phyloP scores from a whole-genome alignment of 306 rosid species.

The Vigna mungo region DNA sequence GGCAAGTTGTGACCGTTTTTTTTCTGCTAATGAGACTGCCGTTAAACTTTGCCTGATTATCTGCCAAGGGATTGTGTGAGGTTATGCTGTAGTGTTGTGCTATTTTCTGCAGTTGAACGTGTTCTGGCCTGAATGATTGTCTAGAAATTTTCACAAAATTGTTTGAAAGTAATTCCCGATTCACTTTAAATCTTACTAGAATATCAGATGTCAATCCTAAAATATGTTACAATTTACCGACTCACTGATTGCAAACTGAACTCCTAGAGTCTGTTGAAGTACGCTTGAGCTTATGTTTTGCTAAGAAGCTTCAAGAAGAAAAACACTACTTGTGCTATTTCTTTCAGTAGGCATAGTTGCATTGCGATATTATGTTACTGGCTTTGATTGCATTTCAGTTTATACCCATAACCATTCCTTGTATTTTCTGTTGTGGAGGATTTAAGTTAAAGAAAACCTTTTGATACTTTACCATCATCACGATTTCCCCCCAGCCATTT shows the following conservation, averaged over 20 bases:
- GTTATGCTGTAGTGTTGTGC: constrained; percentile 32
- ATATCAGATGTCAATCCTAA: constrained; percentile 4
- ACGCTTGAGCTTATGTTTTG: constrained; percentile 2
- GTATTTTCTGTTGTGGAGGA: neutral
- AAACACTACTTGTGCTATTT: constrained; percentile 1
- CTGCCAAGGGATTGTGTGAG: constrained; percentile 18
- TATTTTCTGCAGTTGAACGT: constrained; percentile 16
- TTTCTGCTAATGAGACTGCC: neutral
- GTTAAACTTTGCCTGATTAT: constrained; percentile 14
- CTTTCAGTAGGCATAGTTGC: neutral
- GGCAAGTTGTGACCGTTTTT: neutral
- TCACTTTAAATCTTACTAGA: constrained; percentile 3
- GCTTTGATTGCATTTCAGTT: constrained; percentile 26
- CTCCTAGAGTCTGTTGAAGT: neutral
- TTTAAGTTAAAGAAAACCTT: neutral
- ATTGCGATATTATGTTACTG: neutral
- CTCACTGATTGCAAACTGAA: constrained; percentile 23
- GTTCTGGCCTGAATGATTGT: constrained; percentile 16
- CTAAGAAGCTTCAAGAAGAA: neutral
- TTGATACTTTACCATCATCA: neutral
- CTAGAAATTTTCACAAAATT: constrained; percentile 24
- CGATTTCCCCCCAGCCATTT: neutral
- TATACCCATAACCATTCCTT: neutral
- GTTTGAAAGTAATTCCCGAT: neutral
- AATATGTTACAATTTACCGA: neutral